A percentile compares a stretch with the other conserved stretches of the same genome.
Conservation (phyloP, 257 asterid genomes). For the Solanum peruvianum region DNA sequence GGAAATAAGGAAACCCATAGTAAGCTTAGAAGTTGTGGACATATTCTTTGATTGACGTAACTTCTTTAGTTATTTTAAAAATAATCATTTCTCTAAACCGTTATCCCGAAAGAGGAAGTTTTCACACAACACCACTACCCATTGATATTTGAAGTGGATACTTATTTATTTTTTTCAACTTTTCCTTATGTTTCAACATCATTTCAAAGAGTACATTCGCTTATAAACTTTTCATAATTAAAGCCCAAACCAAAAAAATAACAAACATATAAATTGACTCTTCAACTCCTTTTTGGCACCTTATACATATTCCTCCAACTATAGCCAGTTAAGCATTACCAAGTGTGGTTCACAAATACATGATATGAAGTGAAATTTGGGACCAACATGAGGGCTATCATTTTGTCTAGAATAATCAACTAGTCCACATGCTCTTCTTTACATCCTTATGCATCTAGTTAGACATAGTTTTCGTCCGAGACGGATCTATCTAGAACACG, state of each 20-base stretch:
- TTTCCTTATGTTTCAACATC: background rate
- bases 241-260: background rate
- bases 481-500: background rate
- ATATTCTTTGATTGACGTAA: background rate
- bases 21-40: too few species aligned
- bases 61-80: background rate
- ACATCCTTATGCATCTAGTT: background rate
- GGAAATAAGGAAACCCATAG: background rate
- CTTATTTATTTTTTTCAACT: background rate
- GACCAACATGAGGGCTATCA: conserved; percentile 22
- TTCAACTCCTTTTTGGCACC: background rate
- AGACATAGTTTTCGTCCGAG: background rate
- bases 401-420: conserved; percentile 24
- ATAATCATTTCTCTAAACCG: background rate
- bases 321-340: background rate
- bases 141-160: background rate
- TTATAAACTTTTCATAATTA: background rate
- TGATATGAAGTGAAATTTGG: background rate
- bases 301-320: background rate
- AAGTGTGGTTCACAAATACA: background rate
- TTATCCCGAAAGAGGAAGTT: background rate
- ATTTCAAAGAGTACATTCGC: background rate
- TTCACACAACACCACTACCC: background rate
- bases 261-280: background rate
- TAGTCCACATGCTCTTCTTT: conserved; percentile 8